These are phyloP conservation scores for Nelumbo lutea DNA, from an alignment of 164 flowering plant species.

Conservation along the genomic window DNA sequence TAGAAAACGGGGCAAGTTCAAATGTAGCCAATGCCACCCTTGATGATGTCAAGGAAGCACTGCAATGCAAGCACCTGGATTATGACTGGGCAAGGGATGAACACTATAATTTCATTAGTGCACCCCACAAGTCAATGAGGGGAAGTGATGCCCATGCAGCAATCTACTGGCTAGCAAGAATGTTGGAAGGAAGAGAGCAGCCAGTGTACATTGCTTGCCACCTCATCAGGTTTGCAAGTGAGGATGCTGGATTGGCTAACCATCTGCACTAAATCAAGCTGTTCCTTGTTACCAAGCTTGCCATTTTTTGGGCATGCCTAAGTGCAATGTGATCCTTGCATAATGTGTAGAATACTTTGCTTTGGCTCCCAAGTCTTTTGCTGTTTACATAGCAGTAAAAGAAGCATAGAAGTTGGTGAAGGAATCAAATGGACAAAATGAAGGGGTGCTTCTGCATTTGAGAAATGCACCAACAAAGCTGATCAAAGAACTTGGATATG, in stretches of 20 bases:
- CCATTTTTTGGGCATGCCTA: conserved; percentile 90
- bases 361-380: conserved; percentile 73
- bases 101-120: conserved; percentile 81
- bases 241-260: conserved; percentile 87
- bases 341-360: conserved; percentile 87
- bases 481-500: conserved; percentile 85
- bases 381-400: conserved; percentile 54
- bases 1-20: conserved; percentile 10
- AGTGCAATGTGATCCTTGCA: conserved; percentile 72
- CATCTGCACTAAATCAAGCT: conserved; percentile 63
- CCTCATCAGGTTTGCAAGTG: conserved; percentile 70
- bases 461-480: conserved; percentile 91
- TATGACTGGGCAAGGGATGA: conserved; percentile 79
- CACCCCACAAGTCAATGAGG: conserved; percentile 84
- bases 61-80: conserved; percentile 71
- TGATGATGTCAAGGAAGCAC: conserved; percentile 69
- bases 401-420: conserved; percentile 62
- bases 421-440: conserved; percentile 83
- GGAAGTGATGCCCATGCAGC: conserved; percentile 80
- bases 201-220: conserved; percentile 80
- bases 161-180: conserved; percentile 84
- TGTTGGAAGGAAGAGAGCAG: conserved; percentile 88
- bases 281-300: conserved; percentile 87
- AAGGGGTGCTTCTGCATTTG: conserved; percentile 79
- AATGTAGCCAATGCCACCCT: conserved; percentile 20